Evolutionary conservation across 345 rosid species (phyloP), one percentile per base, ranked within the genome.

Genomic region (Boechera divaricarpa): DNA sequence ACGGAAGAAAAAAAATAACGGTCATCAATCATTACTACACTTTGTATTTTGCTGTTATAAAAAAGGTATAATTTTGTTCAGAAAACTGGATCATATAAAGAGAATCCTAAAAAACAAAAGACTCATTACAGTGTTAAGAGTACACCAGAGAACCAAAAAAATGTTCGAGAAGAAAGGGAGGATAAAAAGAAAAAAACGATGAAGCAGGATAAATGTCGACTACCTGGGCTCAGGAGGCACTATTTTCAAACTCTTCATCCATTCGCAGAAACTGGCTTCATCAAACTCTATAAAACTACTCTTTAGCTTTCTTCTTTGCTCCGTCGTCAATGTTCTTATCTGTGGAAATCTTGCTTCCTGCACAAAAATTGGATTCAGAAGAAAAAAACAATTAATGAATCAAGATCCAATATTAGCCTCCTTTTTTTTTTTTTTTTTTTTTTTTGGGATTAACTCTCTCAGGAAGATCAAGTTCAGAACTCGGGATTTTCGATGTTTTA

Each of bases 301-400:
- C 81, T 92, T 92, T 62, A 92, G 83, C 80, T 90, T 92, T 3
- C 75, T 80, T 44, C 98, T 83, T 75, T 85, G 86, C 62, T 95
- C 97, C 5, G 78, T 67, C 24, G 91, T 86, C 83, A 91, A 79
- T 26, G 85, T 77, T 73, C 81, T 86, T 47, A 95, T 86, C 87
- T 92, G 97, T 10, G 91, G 91, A 74, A 95, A 95, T 79, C 98
- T 87, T 56, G 97, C 98, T 82, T 95, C 99, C 98, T 92, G 84
- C 79, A 81, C 74, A 11, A n/a, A 42, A 70, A 13, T 21, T 61
- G 7, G 29, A 12, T 67, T 58, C 41, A 67, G 49, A 44, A 36
- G 9, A 4, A 36, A 10, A 21, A 24, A 24, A 28, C 2, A 31
- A 26, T 31, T 45, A 11, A n/a, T 13, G 5, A 41, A 38, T 54